These are phyloP conservation scores for Wickerhamomyces pijperi DNA, from an alignment of 805 yeast species.

Conservation along the genomic window DNA sequence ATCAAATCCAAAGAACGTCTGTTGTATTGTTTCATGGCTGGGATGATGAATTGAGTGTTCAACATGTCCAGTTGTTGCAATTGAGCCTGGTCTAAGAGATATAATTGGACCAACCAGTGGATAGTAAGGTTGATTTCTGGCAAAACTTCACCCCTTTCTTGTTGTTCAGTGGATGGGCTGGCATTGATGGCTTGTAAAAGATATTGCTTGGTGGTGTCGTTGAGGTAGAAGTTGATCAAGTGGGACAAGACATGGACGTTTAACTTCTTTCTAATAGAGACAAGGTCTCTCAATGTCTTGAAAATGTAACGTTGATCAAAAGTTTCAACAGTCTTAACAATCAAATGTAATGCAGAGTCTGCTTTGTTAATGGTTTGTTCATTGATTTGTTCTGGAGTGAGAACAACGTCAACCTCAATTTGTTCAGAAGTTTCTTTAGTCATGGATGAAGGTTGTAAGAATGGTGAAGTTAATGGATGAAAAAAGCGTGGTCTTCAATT, in stretches of 20 bases:
- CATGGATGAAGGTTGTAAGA: conserved; percentile 8
- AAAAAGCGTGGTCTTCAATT: too few relatives aligned
- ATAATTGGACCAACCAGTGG: conserved; percentile 70
- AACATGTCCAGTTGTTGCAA: conserved; percentile 38
- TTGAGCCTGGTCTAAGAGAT: conserved; percentile 52
- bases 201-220: conserved; percentile 27
- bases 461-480: too few relatives aligned
- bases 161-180: conserved; percentile 19
- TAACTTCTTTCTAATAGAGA: conserved; percentile 58
- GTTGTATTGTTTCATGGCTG: conserved; percentile 47
- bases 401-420: conserved; percentile 17
- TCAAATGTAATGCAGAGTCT: conserved; percentile 22
- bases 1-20: conserved; percentile 78
- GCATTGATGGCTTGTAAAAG: conserved; percentile 30
- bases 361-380: conserved; percentile 22
- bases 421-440: conserved; percentile 12
- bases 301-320: conserved; percentile 83
- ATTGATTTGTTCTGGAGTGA: conserved; percentile 20
- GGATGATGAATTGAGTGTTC: conserved; percentile 38
- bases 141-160: conserved; percentile 27
- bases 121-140: conserved; percentile 78
- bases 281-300: conserved; percentile 76
- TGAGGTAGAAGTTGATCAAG: conserved; percentile 52
- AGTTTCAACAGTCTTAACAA: conserved; percentile 48
- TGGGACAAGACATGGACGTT: conserved; percentile 40